These are phyloP conservation scores for Globisporangium rhizosaccharum DNA, from an alignment of 352 stramenopile species.

Conservation along the genomic window DNA sequence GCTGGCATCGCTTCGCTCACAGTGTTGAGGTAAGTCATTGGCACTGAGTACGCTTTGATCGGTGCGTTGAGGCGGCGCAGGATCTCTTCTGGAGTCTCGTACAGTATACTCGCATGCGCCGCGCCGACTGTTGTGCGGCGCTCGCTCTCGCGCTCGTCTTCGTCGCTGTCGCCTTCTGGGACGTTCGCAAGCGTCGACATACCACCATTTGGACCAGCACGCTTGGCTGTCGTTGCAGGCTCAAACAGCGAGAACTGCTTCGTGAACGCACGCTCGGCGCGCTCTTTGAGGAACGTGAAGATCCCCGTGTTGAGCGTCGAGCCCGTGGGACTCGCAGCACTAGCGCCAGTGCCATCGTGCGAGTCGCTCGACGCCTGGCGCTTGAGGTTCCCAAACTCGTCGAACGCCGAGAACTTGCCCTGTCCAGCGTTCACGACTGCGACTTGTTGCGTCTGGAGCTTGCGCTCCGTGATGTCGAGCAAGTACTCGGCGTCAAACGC, in stretches of 20 bases:
- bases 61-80: slow-evolving; percentile 38
- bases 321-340: slow-evolving; percentile 4
- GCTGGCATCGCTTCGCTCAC: slow-evolving; percentile 56
- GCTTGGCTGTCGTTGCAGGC: slow-evolving; percentile 18
- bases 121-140: not conserved
- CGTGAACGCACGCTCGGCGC: slow-evolving; percentile 53
- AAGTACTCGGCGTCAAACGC: slow-evolving; percentile 58
- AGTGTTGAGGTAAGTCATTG: slow-evolving; percentile 46
- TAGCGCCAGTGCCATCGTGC: not conserved
- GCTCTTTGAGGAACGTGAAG: slow-evolving; percentile 74
- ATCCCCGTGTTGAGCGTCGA: slow-evolving; percentile 58
- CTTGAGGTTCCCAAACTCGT: slow-evolving; percentile 81
- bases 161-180: slow-evolving; percentile 36
- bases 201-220: not conserved
- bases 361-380: slow-evolving; percentile 24
- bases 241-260: slow-evolving; percentile 59
- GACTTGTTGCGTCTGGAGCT: slow-evolving; percentile 44
- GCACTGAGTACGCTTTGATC: slow-evolving; percentile 51
- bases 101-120: slow-evolving; percentile 12
- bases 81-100: slow-evolving; percentile 35
- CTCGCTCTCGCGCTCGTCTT: slow-evolving; percentile 7
- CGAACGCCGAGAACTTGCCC: slow-evolving; percentile 60
- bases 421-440: slow-evolving; percentile 54
- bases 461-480: slow-evolving; percentile 64
- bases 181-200: slow-evolving; percentile 36